Base-by-base conservation (phyloP, 306 rosid species). In the Inga leiocalycina region DNA sequence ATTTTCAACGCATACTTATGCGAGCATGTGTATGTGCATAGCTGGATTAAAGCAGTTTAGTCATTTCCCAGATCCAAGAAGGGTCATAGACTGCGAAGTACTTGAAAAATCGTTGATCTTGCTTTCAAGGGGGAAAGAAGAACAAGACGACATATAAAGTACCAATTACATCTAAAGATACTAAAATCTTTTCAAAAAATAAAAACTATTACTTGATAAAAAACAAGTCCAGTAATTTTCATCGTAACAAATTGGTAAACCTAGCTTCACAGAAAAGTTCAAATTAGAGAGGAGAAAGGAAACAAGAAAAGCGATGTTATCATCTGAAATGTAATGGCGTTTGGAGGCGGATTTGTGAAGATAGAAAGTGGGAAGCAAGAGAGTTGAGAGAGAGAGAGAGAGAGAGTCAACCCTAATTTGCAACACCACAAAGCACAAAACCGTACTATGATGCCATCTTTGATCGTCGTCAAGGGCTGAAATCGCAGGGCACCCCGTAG, bases 401-500 rank as follows among this genome's bases (percentile, higher is more conserved):
- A 24, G 27, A 24, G 27, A 24, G 0, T 24, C 27, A 24, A 24
- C 27, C 27, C 27, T 24, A 22, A 59, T n/a, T 37, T 59, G 15
- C 66, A 22, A 41, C 41, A 3, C 79, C 86, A 83, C 79, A 68
- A 75, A 73, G 93, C 97, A 94, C 94, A 87, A 74, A 90, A 87
- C 83, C 95, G 95, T 94, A 94, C 97, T 94, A 94, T 91, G 98
- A 90, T 62, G 91, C 97, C 98, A 91, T 91, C 27, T 79, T 81
- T 3, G 20, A 66, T 90, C 15, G 1, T 71, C 89, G 83, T 92
- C 3, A 27, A 81, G 93, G 97, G 93, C 89, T 71, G 20, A 41
- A 88, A 75, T 35, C 51, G 91, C 95, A 88, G 95, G 98, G 97
- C 92, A 87, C 71, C 71, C 92, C 74, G 88, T 87, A 91, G 97